phyloP scores from a whole-genome alignment of 2,329 filamentous ascomycete species.

The Cercospora zeae-maydis region DNA sequence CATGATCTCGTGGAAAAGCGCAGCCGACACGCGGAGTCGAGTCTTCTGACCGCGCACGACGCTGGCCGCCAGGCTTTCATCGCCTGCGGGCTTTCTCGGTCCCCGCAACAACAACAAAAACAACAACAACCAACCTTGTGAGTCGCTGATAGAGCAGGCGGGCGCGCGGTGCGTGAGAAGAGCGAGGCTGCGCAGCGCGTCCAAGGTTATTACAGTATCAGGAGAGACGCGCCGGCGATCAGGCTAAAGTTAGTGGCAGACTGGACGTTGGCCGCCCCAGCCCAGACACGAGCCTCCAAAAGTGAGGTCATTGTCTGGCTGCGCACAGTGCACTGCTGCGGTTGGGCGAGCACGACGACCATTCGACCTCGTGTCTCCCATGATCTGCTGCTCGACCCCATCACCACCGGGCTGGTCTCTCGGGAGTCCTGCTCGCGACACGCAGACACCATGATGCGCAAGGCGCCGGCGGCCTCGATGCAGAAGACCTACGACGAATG shows the following conservation, averaged over 20 bases:
- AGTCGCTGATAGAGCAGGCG: not conserved
- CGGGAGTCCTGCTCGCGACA: not conserved
- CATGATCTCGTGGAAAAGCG: slow-evolving; percentile 20
- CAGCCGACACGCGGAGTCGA: slow-evolving; percentile 6
- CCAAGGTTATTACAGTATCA: not conserved
- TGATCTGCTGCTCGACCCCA: not conserved
- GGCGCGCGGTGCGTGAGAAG: not conserved
- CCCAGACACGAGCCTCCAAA: slow-evolving; percentile 3
- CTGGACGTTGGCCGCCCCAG: not conserved
- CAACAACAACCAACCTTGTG: not conserved
- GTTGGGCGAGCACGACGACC: slow-evolving; percentile 1
- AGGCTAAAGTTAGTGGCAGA: too few species aligned
- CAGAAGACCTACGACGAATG: slow-evolving; percentile 98
- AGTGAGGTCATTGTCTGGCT: slow-evolving; percentile 1
- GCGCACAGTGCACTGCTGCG: slow-evolving; percentile 1
- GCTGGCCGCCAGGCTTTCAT: slow-evolving; percentile 28
- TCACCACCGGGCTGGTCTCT: not conserved
- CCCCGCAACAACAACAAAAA: too few species aligned
- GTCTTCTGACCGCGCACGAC: slow-evolving; percentile 20
- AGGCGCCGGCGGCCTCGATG: slow-evolving; percentile 66
- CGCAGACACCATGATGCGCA: slow-evolving; percentile 33
- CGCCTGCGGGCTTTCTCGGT: slow-evolving; percentile 14
- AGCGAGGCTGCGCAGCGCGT: not conserved
- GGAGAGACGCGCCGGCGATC: not conserved
- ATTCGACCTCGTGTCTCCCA: not conserved